Evolutionary conservation across 2,329 filamentous ascomycete species (phyloP).

Genomic region (Aureobasidium subglaciale): DNA sequence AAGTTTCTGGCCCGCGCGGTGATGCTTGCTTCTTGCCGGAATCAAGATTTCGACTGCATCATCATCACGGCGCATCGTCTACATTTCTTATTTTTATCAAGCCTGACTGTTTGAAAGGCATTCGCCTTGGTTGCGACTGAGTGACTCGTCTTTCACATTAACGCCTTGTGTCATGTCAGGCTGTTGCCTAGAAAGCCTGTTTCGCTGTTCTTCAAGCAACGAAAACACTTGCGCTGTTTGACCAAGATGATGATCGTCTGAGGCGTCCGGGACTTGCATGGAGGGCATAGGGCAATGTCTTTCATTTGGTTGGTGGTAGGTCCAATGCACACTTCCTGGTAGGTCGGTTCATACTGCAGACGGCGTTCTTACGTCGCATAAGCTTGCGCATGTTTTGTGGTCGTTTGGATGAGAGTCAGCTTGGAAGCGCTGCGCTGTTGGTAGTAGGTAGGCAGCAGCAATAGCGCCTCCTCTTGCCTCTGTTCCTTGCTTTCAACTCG

Average conservation of each 20-base stretch:
- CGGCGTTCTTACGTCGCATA: neutral
- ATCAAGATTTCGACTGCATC: neutral
- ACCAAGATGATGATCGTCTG: neutral
- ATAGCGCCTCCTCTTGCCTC: neutral
- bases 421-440: neutral
- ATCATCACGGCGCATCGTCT: neutral
- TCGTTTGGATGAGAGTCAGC: neutral
- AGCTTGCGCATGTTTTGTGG: neutral
- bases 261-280: neutral
- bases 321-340: neutral
- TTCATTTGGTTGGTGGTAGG: neutral
- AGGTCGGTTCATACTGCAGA: neutral
- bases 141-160: neutral
- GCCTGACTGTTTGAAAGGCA: neutral
- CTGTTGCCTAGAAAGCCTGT: neutral
- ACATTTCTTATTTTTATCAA: neutral
- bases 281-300: neutral
- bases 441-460: neutral
- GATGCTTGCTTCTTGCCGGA: slow-evolving; percentile 12
- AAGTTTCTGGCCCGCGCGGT: slow-evolving; percentile 1
- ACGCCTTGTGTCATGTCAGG: neutral
- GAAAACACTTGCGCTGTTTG: neutral
- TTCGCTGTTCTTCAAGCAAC: neutral
- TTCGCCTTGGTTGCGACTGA: neutral
- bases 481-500: neutral